Conservation (phyloP, 2,329 filamentous ascomycete genomes). For the Sporothrix humicola region DNA sequence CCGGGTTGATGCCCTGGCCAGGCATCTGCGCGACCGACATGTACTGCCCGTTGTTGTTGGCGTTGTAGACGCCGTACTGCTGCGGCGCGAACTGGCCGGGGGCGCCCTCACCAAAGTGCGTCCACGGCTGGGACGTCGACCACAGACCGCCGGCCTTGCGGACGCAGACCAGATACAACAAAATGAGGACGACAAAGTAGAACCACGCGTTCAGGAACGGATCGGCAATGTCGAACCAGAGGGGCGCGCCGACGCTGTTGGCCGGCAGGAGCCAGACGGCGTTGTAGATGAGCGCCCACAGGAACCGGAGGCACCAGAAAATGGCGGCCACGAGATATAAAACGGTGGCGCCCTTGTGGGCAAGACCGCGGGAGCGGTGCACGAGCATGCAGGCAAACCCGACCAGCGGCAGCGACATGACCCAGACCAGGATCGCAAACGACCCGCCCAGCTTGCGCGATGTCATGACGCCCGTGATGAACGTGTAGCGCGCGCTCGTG, state of each 20-base stretch:
- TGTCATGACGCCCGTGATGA: background rate
- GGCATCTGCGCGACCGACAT: background rate
- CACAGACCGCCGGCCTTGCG: slow-evolving; percentile 41
- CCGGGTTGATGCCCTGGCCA: slow-evolving; percentile 7
- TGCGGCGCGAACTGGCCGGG: background rate
- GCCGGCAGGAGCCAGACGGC: slow-evolving; percentile 32
- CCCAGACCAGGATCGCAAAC: slow-evolving; percentile 13
- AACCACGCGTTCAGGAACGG: slow-evolving; percentile 38
- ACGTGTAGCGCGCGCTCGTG: background rate
- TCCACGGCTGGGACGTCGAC: slow-evolving; percentile 39
- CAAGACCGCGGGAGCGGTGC: background rate
- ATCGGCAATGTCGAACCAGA: slow-evolving; percentile 31
- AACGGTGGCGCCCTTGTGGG: slow-evolving; percentile 39
- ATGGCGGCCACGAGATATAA: slow-evolving; percentile 46
- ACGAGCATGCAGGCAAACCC: background rate
- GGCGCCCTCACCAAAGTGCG: background rate
- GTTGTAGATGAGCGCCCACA: slow-evolving; percentile 36
- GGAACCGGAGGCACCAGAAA: slow-evolving; percentile 42
- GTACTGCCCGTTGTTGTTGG: background rate
- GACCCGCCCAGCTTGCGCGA: background rate
- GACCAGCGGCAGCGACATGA: background rate
- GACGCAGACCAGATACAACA: slow-evolving; percentile 39
- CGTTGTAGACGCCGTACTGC: background rate
- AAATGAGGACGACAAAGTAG: slow-evolving; percentile 38
- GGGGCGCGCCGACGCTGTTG: background rate